A percentile compares a stretch with the other conserved stretches of the same genome.
Conservation (phyloP, 805 yeast species). For the Suhomyces sp. region DNA sequence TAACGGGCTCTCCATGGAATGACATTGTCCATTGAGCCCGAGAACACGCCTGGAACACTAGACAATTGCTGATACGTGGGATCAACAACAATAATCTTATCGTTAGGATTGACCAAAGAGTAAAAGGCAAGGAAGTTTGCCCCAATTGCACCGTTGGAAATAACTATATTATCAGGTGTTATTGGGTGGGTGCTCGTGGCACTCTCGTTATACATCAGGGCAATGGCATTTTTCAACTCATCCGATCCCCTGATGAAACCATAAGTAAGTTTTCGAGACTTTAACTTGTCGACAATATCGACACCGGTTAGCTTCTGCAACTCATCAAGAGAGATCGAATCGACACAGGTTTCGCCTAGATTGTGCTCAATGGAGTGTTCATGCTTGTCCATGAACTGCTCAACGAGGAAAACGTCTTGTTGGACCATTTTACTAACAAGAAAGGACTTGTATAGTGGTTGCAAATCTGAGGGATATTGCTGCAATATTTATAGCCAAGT, state of each 20-base stretch:
- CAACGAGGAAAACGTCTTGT: slow-evolving; percentile 48
- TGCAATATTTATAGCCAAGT: background rate
- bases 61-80: slow-evolving; percentile 51
- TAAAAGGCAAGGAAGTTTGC: slow-evolving; percentile 49
- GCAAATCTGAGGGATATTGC: background rate
- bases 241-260: slow-evolving; percentile 48
- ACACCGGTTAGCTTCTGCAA: background rate
- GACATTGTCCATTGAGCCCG: slow-evolving; percentile 32
- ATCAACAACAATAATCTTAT: slow-evolving; percentile 46
- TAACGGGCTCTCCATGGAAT: slow-evolving; percentile 29
- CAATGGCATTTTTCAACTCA: slow-evolving; percentile 33
- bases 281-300: background rate
- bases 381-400: slow-evolving; percentile 52
- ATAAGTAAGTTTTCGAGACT: slow-evolving; percentile 34
- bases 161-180: slow-evolving; percentile 36
- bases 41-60: slow-evolving; percentile 47
- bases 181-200: slow-evolving; percentile 9
- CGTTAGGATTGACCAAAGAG: slow-evolving; percentile 42
- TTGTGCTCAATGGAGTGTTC: slow-evolving; percentile 40
- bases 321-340: slow-evolving; percentile 36
- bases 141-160: slow-evolving; percentile 57
- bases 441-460: background rate
- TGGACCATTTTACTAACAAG: slow-evolving; percentile 29
- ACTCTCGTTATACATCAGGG: slow-evolving; percentile 31
- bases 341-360: slow-evolving; percentile 53